Conservation (phyloP, 2,329 filamentous ascomycete species). For the Phialophora verrucosa region DNA sequence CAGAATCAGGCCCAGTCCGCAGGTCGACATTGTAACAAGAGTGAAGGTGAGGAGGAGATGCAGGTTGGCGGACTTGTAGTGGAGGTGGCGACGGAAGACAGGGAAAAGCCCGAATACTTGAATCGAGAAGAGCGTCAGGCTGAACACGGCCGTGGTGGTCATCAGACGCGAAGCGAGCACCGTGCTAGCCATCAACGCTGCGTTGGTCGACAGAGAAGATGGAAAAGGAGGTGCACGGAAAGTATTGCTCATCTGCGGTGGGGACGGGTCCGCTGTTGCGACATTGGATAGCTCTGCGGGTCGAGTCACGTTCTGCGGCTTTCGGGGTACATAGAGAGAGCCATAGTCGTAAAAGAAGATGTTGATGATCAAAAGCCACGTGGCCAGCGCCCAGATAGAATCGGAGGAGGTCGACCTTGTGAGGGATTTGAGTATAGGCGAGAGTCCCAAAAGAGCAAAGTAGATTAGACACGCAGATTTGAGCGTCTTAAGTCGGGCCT, state of each 20-base stretch:
- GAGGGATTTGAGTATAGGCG: constrained; percentile 94
- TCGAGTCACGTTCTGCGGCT: constrained; percentile 15
- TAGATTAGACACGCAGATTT: constrained; percentile 95
- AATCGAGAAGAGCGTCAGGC: constrained; percentile 91
- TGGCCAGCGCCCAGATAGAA: constrained; percentile 96
- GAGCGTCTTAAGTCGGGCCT: constrained; percentile 75
- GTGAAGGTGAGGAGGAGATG: constrained; percentile 77
- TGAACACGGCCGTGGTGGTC: constrained; percentile 92
- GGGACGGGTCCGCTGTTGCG: constrained; percentile 20
- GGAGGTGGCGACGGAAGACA: constrained; percentile 90
- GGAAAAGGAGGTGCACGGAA: constrained; percentile 54
- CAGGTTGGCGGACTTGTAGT: constrained; percentile 79
- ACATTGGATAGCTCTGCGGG: constrained; percentile 18
- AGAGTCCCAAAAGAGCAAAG: constrained; percentile 86
- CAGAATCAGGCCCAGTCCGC: constrained; percentile 71
- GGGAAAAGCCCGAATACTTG: constrained; percentile 97
- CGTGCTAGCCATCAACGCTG: constrained; percentile 93
- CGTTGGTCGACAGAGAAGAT: constrained; percentile 83
- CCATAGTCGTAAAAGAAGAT: constrained; percentile 98
- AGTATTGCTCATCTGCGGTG: constrained; percentile 19
- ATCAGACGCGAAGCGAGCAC: constrained; percentile 89
- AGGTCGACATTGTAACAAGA: constrained; percentile 79
- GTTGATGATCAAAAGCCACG: constrained; percentile 91
- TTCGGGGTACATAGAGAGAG: constrained; percentile 49
- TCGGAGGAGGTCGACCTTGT: constrained; percentile 90